phyloP scores from a whole-genome alignment of 306 rosid species.

The Lablab purpureus region DNA sequence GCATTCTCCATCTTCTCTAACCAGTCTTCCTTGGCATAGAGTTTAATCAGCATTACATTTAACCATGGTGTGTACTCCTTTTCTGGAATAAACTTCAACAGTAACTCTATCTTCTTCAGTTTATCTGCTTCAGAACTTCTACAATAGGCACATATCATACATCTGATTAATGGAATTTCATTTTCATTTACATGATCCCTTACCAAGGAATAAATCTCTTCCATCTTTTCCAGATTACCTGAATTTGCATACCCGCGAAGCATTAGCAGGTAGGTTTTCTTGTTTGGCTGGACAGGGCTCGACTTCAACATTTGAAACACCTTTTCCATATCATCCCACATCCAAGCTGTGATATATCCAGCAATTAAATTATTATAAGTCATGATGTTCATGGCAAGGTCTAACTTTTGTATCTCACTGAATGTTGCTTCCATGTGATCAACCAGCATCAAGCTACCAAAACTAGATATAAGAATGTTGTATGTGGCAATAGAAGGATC shows the following conservation, averaged over 20 bases:
- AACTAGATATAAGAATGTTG: conserved; percentile 58
- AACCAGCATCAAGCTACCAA: conserved; percentile 71
- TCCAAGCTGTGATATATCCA: conserved; percentile 81
- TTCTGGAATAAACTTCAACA: conserved; percentile 70
- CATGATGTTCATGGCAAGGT: conserved; percentile 51
- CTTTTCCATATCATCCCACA: conserved; percentile 80
- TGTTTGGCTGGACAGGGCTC: conserved; percentile 58
- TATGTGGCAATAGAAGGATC: conserved; percentile 59
- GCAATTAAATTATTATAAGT: conserved; percentile 75
- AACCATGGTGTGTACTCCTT: conserved; percentile 78
- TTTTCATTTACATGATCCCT: conserved; percentile 54
- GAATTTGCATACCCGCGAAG: conserved; percentile 84
- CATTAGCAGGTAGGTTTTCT: conserved; percentile 63
- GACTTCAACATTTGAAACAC: conserved; percentile 64
- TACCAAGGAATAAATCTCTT: conserved; percentile 60
- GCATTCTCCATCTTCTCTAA: conserved; percentile 75
- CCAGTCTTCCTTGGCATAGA: conserved; percentile 70
- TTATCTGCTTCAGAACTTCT: conserved; percentile 64
- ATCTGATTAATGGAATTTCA: conserved; percentile 57
- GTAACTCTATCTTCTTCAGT: conserved; percentile 58
- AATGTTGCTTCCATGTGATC: conserved; percentile 77
- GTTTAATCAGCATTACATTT: conserved; percentile 68
- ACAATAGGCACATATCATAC: conserved; percentile 87
- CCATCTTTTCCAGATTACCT: conserved; percentile 79
- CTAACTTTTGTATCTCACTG: conserved; percentile 53